Evolutionary conservation across 1,284 basidiomycete genomes (phyloP), one percentile per base, ranked within the genome.

Genomic region (Ganoderma sinense): DNA sequence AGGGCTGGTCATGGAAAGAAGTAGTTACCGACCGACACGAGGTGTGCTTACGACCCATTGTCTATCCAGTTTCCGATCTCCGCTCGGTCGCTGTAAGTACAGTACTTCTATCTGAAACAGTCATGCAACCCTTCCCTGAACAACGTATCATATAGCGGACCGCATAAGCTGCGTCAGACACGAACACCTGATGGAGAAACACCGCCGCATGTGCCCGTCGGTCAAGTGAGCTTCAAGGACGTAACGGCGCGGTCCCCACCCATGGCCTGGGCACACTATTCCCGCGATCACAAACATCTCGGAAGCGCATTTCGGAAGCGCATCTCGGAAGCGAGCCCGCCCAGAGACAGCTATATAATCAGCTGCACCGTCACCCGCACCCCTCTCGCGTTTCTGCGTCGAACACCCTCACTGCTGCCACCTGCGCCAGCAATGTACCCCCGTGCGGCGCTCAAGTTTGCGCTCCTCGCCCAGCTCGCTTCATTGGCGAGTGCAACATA

Each of bases 161-260:
- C 41, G 18, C 3, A 40, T 13, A 31, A 43, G 36, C 48, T 26
- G 67, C 68, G 70, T 69, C 68, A 66, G 40, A 64, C 45, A 40
- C 53, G 20, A 45, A 23, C 7, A 10, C 45, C n/a, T 48, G 45
- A 48, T 48, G 18, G 20, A 33, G 6, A 33, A 41, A 20, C 56
- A 31, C 43, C 36, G 26, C 66, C 69, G 66, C 68, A 66, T 70
- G 71, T 23, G 33, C 58, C 39, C 48, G n/a, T 43, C 55, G 71
- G 68, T 72, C 71, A 72, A 68, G 68, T 70, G 71, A 65, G 60
- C 68, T 55, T 51, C 45, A 48, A 51, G 48, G 14, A 51, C 11
- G 23, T 23, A 23, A 51, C 23, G 23, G n/a, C 20, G 11, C 23
- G 48, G 23, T 26, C 53, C 51, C 51, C 26, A 23, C 48, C n/a